Conservation (phyloP, 2,329 filamentous ascomycete genomes). For the Monilinia vaccinii-corymbosi region DNA sequence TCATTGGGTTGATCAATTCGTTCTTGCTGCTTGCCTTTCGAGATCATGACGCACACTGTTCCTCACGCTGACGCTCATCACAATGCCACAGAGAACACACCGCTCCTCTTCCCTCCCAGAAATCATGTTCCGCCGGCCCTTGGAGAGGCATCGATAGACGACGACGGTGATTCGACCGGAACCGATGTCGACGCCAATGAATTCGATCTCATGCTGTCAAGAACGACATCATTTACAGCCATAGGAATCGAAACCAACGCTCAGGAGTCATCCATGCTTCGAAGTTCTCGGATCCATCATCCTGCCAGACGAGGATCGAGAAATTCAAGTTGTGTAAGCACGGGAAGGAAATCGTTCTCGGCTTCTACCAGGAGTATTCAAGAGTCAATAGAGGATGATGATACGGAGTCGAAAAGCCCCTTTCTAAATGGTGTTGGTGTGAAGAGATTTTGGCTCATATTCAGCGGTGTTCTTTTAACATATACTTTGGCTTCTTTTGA, state of each 20-base stretch:
- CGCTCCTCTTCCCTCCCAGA: constrained; percentile 11
- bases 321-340: constrained; percentile 16
- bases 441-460: constrained; percentile 52
- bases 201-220: constrained; percentile 25
- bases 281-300: constrained; percentile 23
- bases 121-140: constrained; percentile 6
- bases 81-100: not conserved
- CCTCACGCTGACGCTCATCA: not conserved
- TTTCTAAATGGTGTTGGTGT: constrained; percentile 37
- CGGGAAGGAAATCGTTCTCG: constrained; percentile 18
- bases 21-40: not conserved
- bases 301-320: constrained; percentile 11
- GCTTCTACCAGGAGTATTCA: constrained; percentile 15
- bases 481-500: constrained; percentile 60
- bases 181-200: constrained; percentile 30
- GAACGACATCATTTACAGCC: constrained; percentile 23
- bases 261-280: constrained; percentile 27
- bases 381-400: constrained; percentile 10
- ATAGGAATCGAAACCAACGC: constrained; percentile 25
- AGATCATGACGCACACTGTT: not conserved
- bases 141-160: constrained; percentile 1
- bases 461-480: constrained; percentile 46
- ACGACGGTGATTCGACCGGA: constrained; percentile 30
- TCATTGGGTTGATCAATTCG: not conserved
- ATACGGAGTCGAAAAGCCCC: constrained; percentile 17